Conservation (phyloP, 2,329 filamentous ascomycete genomes). For the Cercospora janseana region DNA sequence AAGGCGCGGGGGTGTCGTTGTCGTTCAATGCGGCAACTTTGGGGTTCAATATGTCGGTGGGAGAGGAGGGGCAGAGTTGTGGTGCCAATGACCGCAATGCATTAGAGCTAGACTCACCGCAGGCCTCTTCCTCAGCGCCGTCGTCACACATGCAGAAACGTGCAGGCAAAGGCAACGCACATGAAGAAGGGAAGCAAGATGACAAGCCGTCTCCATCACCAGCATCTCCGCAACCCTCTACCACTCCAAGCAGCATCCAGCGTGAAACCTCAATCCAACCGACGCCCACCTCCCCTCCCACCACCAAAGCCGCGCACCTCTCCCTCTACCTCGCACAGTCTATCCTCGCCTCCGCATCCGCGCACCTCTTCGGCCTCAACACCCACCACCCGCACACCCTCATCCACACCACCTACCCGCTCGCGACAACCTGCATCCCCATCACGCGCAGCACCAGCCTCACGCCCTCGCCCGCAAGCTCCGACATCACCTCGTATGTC, state of each 20-base stretch:
- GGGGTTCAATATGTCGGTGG: slow-evolving; percentile 1
- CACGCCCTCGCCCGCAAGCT: not conserved
- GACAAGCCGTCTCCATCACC: no score
- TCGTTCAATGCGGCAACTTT: slow-evolving; percentile 12
- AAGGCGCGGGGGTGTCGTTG: slow-evolving; percentile 11
- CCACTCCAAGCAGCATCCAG: no score
- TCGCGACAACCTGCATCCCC: slow-evolving; percentile 2
- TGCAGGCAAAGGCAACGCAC: no score
- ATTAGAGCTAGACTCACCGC: no score
- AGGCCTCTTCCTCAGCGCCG: no score
- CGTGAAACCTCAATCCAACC: not conserved
- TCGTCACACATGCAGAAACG: no score
- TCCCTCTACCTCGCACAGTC: slow-evolving; percentile 7
- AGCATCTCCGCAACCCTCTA: no score
- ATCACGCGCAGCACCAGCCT: not conserved
- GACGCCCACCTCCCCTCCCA: no score
- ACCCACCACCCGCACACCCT: not conserved
- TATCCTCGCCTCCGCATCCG: slow-evolving; percentile 9
- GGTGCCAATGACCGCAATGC: not conserved
- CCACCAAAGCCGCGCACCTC: not conserved
- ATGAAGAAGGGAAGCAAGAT: no score
- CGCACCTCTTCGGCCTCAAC: not conserved
- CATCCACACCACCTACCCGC: slow-evolving; percentile 8
- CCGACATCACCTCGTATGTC: not conserved
- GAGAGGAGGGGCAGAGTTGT: not conserved